These are phyloP conservation scores for Stentor roeselii DNA, from an alignment of 73 alveolate genomes.

Conservation along the genomic window DNA sequence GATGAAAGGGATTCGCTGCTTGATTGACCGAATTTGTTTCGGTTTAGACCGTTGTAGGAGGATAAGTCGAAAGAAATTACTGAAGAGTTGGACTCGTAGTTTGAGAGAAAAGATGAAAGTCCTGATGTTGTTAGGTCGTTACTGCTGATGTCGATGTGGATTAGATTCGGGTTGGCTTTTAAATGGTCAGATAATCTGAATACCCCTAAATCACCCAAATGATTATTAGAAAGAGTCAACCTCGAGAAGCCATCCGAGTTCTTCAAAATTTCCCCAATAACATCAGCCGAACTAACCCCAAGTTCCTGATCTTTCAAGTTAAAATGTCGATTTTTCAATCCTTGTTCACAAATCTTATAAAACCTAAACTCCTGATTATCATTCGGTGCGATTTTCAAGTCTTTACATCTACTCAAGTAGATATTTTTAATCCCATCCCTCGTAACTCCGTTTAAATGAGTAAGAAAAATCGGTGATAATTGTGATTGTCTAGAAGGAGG, in stretches of 20 bases:
- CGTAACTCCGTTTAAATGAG: not conserved
- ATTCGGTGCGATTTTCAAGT: not conserved
- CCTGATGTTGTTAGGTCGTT: not conserved
- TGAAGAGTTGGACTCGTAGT: not conserved
- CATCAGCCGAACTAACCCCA: not conserved
- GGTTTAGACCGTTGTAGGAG: not conserved
- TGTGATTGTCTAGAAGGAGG: not conserved
- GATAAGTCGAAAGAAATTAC: not conserved
- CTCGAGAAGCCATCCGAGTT: not conserved
- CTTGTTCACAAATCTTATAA: not conserved
- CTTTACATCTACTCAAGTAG: not conserved
- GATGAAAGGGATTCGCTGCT: not conserved
- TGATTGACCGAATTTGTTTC: not conserved
- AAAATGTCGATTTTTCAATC: not conserved
- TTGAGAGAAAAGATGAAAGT: not conserved
- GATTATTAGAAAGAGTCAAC: not conserved
- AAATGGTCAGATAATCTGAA: not conserved
- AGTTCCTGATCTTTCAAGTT: not conserved
- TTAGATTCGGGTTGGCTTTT: not conserved
- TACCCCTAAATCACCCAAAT: not conserved
- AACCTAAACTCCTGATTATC: not conserved
- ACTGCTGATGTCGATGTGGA: not conserved
- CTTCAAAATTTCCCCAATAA: not conserved
- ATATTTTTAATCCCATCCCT: not conserved
- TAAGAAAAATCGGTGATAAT: not conserved